Base-by-base conservation (phyloP, 257 asterid species). In the Anisodus tanguticus region DNA sequence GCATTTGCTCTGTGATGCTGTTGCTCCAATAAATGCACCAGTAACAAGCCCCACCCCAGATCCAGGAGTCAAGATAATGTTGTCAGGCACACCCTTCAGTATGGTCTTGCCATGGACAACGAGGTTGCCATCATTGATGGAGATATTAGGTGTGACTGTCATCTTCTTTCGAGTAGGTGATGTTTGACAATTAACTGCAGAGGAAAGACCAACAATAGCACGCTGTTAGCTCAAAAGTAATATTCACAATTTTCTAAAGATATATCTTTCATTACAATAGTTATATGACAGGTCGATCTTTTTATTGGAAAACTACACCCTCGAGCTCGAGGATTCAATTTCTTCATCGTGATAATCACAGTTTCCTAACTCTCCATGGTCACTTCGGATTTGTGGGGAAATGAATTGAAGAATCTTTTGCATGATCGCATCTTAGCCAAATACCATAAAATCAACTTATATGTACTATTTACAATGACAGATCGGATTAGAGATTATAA, bases 71-170 rank as follows among this genome's bases (percentile, higher is more conserved):
- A 96, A 89, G 80, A 91, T 91, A 59, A 94, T 92, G 90, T 93
- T 96, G 64, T 94, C 97, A 26, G 94, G 97, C 69, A 96, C 99
- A 78, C 97, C 97, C 13, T 82, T 90, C 86, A 96, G 93, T 82
- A 96, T 91, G 85, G 98, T 94, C 88, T 92, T 96, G 80, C 98
- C 98, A 82, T 93, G 97, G 88, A 94, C 98, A 90, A 92, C 92
- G 62, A 96, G 99, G 97, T 90, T 92, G 77, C 98, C 97, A 12
- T 92, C 95, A 80, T 86, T 90, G 85, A 96, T 92, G 13, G 93
- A 89, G 89, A 96, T 93, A 47, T 87, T 91, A 12, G 99, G 99
- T 76, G 95, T 96, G 45, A 96, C 93, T 16, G 99, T 94, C 98
- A 96, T 94, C 88, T 89, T 90, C 35, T 86, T 83, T 19, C 78